Conservation (phyloP, 192 early-diverging fungal genomes). For the Coemansia sp. region DNA sequence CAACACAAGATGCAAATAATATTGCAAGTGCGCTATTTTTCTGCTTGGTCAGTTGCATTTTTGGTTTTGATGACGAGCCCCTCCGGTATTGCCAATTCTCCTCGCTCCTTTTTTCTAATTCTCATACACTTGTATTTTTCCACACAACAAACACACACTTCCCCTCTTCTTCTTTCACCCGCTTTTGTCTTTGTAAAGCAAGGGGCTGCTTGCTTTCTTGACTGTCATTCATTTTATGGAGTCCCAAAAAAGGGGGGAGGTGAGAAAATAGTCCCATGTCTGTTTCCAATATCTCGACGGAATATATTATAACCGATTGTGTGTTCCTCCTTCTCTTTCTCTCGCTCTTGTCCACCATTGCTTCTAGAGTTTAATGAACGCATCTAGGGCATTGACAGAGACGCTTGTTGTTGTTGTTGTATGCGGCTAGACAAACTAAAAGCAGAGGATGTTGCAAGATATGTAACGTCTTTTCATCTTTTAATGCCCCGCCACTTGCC, state of each 20-base stretch:
- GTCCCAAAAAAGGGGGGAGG: too few relatives aligned
- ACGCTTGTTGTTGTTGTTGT: too few relatives aligned
- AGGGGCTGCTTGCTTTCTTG: too few relatives aligned
- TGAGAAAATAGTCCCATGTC: too few relatives aligned
- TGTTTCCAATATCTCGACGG: background rate
- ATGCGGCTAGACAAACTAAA: too few relatives aligned
- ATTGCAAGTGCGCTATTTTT: conserved; percentile 6
- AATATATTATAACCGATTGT: background rate
- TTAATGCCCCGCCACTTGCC: background rate
- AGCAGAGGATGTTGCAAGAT: background rate
- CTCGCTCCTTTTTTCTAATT: background rate
- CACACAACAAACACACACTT: background rate
- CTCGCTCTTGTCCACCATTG: too few relatives aligned
- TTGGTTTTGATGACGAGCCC: background rate
- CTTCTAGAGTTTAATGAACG: too few relatives aligned
- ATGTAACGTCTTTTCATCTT: background rate
- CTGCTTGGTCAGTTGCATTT: conserved; percentile 2
- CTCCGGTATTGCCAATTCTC: background rate
- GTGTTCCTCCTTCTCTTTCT: background rate
- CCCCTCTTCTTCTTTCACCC: too few relatives aligned
- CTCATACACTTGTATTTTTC: background rate
- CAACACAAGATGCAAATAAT: background rate
- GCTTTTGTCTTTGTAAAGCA: too few relatives aligned
- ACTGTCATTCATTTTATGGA: too few relatives aligned
- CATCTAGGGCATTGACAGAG: too few relatives aligned